Evolutionary conservation across 306 rosid genomes (phyloP), one percentile per base, ranked within the genome.

Genomic region (Boehmeria nivea): DNA sequence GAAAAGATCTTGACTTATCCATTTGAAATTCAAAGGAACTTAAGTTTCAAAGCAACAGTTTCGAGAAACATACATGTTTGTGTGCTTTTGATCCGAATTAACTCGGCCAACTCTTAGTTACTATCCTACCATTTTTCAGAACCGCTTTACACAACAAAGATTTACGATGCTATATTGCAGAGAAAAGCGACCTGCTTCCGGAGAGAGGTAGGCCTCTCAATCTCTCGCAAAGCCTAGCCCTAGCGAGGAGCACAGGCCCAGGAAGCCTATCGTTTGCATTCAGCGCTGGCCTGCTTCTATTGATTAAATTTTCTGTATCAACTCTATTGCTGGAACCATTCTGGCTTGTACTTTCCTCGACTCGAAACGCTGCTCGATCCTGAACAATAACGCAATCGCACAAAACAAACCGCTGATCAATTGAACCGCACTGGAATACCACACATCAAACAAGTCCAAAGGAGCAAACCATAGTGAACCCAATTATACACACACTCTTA

Each of bases 171-270:
- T 10, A 43, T 42, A 42, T 42, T 38, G 9, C 40, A 17, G 50
- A 14, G 36, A 31, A 42, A 48, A 47, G 77, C 61, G 65, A 86
- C 98, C 94, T 82, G 89, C 51, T 66, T 52, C 42, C 52, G 7
- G 81, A 66, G 15, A 64, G 59, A 55, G 94, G 74, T 28, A 63
- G 76, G 33, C 89, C 96, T 69, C 98, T 82, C 73, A 91, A 51
- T 77, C 98, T 80, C 81, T 84, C 89, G 51, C 85, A 66, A 59
- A 91, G 89, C 74, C 98, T 80, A 52, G 74, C 89, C 69, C 93
- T 68, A 27, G 98, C 98, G 54, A 84, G 91, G 23, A 84, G 38
- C 34, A 90, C 98, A 23, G 83, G 75, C 1, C 75, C 83, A 4
- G 98, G 98, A 26, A 90, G 79, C 65, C 94, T 84, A 22, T 77